Conservation (phyloP, 2,329 filamentous ascomycete genomes). For the Trichoderma oligosporum region DNA sequence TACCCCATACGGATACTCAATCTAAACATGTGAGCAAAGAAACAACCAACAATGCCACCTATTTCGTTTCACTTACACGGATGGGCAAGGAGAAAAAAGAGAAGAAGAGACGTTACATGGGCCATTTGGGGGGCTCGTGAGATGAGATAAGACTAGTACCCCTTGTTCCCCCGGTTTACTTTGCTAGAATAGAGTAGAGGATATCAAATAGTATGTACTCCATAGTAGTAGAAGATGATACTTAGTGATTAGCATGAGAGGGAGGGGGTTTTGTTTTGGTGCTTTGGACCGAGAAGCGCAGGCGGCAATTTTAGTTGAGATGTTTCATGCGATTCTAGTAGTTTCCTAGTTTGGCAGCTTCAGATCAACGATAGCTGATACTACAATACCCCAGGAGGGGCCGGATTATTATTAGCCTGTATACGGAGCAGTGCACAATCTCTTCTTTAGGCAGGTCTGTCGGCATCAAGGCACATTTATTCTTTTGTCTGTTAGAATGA, state of each 20-base stretch:
- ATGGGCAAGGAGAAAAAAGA: no score
- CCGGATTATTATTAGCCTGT: not conserved
- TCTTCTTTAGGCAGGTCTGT: slow-evolving; percentile 7
- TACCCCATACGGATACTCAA: not conserved
- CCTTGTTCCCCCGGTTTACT: not conserved
- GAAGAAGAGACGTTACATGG: slow-evolving; percentile 8
- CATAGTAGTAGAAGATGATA: not conserved
- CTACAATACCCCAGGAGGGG: not conserved
- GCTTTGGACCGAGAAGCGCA: not conserved
- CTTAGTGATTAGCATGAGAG: not conserved
- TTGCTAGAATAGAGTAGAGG: not conserved
- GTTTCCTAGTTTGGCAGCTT: slow-evolving; percentile 9
- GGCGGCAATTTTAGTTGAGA: no score
- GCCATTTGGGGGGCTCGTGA: slow-evolving; percentile 1
- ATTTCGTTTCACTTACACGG: not conserved
- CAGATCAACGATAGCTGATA: not conserved
- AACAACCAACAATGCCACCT: not conserved
- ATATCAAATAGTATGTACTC: not conserved
- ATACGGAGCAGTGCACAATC: not conserved
- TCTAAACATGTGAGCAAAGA: not conserved
- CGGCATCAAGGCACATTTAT: not conserved
- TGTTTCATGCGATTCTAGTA: not conserved
- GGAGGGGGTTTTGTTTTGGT: not conserved
- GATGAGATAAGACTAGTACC: not conserved
- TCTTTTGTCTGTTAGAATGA: not conserved